Conservation (phyloP, 164 flowering plant genomes). For the Warburgia ugandensis region DNA sequence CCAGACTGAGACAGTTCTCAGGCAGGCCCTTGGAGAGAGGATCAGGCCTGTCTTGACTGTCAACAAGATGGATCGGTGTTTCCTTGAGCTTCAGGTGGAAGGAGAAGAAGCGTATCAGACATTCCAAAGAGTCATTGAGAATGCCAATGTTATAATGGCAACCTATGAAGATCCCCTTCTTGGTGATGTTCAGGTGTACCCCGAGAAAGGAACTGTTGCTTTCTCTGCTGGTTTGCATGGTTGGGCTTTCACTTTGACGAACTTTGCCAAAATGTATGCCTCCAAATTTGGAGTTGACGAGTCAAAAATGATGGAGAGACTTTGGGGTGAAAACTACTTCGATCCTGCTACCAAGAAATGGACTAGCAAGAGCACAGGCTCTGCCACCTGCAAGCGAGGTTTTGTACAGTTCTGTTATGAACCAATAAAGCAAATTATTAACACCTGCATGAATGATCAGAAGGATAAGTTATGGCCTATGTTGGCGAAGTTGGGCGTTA, state of each 20-base stretch:
- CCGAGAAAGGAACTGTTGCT: constrained; percentile 25
- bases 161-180: constrained; percentile 21
- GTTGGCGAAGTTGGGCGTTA: constrained; percentile 25
- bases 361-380: constrained; percentile 28
- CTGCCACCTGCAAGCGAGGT: constrained; percentile 27
- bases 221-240: constrained; percentile 26
- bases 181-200: constrained; percentile 22
- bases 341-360: constrained; percentile 32
- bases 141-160: constrained; percentile 26
- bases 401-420: constrained; percentile 34
- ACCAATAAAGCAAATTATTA: constrained; percentile 28
- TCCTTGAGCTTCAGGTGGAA: constrained; percentile 25
- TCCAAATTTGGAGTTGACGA: constrained; percentile 26
- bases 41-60: constrained; percentile 25
- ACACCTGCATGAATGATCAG: constrained; percentile 32
- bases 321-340: constrained; percentile 32
- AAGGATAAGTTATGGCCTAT: constrained; percentile 30
- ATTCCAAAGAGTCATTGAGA: constrained; percentile 21
- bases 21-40: constrained; percentile 27
- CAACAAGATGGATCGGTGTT: constrained; percentile 25
- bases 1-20: constrained; percentile 25
- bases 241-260: constrained; percentile 24
- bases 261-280: constrained; percentile 25
- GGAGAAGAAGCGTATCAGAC: constrained; percentile 29
- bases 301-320: constrained; percentile 26